phyloP scores from a whole-genome alignment of 2,329 filamentous ascomycete species.

The Monosporascus sp. region DNA sequence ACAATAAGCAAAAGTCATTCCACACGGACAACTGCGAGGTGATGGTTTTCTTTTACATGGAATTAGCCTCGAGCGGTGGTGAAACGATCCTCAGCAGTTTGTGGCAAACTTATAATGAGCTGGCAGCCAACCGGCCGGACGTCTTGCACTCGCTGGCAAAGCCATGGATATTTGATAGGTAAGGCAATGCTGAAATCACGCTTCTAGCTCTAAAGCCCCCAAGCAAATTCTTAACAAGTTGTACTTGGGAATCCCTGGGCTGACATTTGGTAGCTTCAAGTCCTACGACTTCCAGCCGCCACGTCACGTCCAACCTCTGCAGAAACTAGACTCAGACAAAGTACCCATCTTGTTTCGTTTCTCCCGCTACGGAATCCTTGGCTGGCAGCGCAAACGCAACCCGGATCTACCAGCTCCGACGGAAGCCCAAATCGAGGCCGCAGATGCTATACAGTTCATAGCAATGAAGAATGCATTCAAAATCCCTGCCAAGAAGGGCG shows the following conservation, averaged over 20 bases:
- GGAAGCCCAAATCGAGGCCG: slow-evolving; percentile 4
- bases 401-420: not conserved
- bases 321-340: slow-evolving; percentile 1
- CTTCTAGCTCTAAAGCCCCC: too few species aligned
- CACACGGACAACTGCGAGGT: slow-evolving; percentile 12
- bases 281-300: not conserved
- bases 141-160: slow-evolving; percentile 8
- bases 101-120: slow-evolving; percentile 8
- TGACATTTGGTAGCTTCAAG: not conserved
- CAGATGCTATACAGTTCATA: slow-evolving; percentile 4
- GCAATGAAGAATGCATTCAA: slow-evolving; percentile 5
- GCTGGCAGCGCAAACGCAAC: slow-evolving; percentile 8
- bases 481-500: slow-evolving; percentile 3
- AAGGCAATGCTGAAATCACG: not conserved
- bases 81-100: slow-evolving; percentile 8
- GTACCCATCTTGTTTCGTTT: slow-evolving; percentile 9
- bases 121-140: slow-evolving; percentile 5
- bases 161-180: slow-evolving; percentile 11
- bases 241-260: not conserved
- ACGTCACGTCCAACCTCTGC: not conserved
- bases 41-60: slow-evolving; percentile 7
- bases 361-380: slow-evolving; percentile 9
- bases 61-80: slow-evolving; percentile 7
- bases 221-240: too few species aligned
- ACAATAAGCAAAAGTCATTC: slow-evolving; percentile 5